Conservation (phyloP, 2,329 filamentous ascomycete genomes). For the Zymoseptoria tritici region DNA sequence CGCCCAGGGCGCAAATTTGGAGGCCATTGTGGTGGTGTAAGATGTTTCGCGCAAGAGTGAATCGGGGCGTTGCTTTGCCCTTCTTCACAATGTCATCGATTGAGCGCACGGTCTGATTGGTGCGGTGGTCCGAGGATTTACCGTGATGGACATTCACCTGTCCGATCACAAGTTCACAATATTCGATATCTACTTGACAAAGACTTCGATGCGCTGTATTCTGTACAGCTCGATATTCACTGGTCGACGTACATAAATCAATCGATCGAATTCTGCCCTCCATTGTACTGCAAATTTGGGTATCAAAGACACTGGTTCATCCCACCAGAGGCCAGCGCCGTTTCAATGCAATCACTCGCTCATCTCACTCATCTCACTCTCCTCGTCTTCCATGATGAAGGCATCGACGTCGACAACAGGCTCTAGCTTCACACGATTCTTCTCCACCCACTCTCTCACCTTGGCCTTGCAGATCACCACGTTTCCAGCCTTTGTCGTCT, state of each 20-base stretch:
- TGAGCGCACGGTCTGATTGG: background rate
- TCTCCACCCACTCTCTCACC: constrained; percentile 59
- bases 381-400: constrained; percentile 59
- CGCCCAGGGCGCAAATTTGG: constrained; percentile 67
- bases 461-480: constrained; percentile 50
- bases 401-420: constrained; percentile 65
- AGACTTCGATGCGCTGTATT: too few relatives aligned
- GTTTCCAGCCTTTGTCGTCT: constrained; percentile 45
- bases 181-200: too few relatives aligned
- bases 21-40: constrained; percentile 58
- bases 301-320: background rate
- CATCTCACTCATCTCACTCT: constrained; percentile 11
- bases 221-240: too few relatives aligned
- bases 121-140: too few relatives aligned
- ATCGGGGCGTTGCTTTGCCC: background rate
- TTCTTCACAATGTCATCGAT: background rate
- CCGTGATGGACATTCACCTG: too few relatives aligned
- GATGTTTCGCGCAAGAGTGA: background rate
- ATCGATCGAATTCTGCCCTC: background rate
- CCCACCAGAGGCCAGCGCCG: background rate
- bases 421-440: constrained; percentile 55
- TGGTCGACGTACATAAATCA: too few relatives aligned
- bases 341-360: constrained; percentile 4
- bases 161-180: too few relatives aligned
- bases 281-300: background rate